Evolutionary conservation across 2,329 filamentous ascomycete genomes (phyloP), one percentile per base, ranked within the genome.

Genomic region (Penicillium sp.): DNA sequence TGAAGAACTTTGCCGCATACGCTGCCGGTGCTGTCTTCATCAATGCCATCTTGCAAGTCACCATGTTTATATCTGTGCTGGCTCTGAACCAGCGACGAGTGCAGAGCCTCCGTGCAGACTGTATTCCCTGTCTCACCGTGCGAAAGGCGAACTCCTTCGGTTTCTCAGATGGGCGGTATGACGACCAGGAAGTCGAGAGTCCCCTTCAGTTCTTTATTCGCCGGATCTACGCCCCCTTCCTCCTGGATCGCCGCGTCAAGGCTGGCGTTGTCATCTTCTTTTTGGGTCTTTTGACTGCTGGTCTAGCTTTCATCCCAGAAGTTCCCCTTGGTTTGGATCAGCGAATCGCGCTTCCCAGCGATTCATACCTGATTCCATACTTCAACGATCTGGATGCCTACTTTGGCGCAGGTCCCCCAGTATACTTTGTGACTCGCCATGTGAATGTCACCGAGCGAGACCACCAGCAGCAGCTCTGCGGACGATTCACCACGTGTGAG

Each of bases 361-460:
- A 91, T 66, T 97, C 93, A 1, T 99, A 99, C 71, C 80, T 99
- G 47, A 96, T 99, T 58, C 86, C 89, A 9, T 99, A 96, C 74
- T 99, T 99, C 75, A 92, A 97, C 67, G 94, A 99, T 70, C 79
- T 99, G 29, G 96, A 97, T 71, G 86, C 86, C 56, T 99, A 99
- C 71, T 89, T 97, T 65, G 90, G 92, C 57, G 87, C 87, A 14
- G 95, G 94, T 0, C 93, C 94, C 46, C 94, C 94, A 0, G 92
- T 99, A 7, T 99, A 97, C 73, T 99, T 99, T 71, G 91, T 99
- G 43, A 91, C 92, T 2, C 86, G 87, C 18, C 84, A 89, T 46
- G 80, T 94, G 43, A 94, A 97, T 64, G 82, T 87, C 14, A 95
- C 93, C 0, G 77, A 89, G 57, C 83, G 91, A 31, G 68, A 77